Evolutionary conservation across 2,329 filamentous ascomycete genomes (phyloP), one percentile per base, ranked within the genome.

Genomic region (Exophiala bonariae): DNA sequence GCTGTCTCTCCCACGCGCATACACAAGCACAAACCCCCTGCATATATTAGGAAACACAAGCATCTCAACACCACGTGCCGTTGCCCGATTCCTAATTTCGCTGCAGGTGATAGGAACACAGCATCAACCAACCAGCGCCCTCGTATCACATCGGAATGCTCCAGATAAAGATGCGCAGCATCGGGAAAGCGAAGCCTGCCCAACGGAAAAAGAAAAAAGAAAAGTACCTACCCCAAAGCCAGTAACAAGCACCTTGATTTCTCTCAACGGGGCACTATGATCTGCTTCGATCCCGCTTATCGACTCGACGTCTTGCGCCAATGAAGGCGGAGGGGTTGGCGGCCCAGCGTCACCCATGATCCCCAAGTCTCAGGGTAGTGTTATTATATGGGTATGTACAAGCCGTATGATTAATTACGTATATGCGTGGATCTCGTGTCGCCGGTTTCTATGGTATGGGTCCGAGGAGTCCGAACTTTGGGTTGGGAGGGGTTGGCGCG

Each of bases 221-320:
- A 16, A 40, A 34, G 14, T 19, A 59, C 66, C 50, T 62, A 70
- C 69, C 37, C 69, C 71, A 56, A 74, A 74, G 14, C 71, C 71
- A 7, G 70, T 76, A n/a, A 77, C 66, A 16, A 76, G 59, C 28
- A 76, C 68, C 43, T 67, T 73, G 44, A 70, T 57, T 39, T 83
- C 79, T 41, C 55, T 43, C n/a, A 49, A 18, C 5, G 51, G 48
- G 8, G 41, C 10, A 26, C 38, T 47, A 36, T 53, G 45, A 17
- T 41, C 17, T 4, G 22, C 18, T 4, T 36, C 35, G 23, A 40
- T 14, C 10, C 14, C 31, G 30, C 30, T 31, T 8, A 32, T 19
- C 28, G 5, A 31, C 6, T 40, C 20, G 3, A 18, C 9, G n/a
- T 28, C 33, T 5, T 49, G 34, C 3, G 31, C 45, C 38, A 47